Base-by-base conservation (phyloP, 2,329 filamentous ascomycete species). In the Microsporum audouinii region DNA sequence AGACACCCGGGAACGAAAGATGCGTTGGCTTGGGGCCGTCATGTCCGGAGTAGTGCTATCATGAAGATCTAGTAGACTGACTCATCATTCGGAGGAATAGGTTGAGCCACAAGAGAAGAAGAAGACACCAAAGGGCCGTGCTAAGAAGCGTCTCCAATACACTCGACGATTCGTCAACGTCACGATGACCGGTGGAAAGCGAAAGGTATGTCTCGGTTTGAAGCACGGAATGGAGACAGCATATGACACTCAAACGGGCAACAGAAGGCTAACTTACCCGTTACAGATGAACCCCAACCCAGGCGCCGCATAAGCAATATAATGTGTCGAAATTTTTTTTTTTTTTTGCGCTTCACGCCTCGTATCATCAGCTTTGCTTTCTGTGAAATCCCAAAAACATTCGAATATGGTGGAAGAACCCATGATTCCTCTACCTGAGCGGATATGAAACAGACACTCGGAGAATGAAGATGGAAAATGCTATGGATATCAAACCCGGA, bases 141-240 rank as follows among this genome's bases (percentile, higher is more conserved):
- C 92, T 71, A 90, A 94, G 82, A 97, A 97, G 91, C 86, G 92
- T 75, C 86, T 95, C 78, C 86, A 85, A 78, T 96, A 96, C 86
- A 96, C 90, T 72, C 88, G 92, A 78, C 91, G 92, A 75, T 97
- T 97, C 83, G 91, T 97, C 71, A 96, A 97, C 82, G 91, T 97
- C 76, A 94, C 89, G 75, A 84, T 96, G 80, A 95, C 91, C 69
- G 91, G 91, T 79, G 92, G 92, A 82, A 97, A 97, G 91, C 85
- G 92, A 80, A 96, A 96, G 90, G 90, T 94, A 79, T 75, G 81
- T 68, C 64, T 60, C 29, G n/a, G 2, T 17, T 17, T 55, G 6
- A 31, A 36, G 12, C 51, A 36, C 14, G 14, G 10, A 23, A 55
- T 31, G 12, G 3, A 12, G 38, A 12, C 38, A 8, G 38, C 38